Base-by-base conservation (phyloP, 495 filamentous ascomycete genomes). In the Penicillium dipodomyicola region DNA sequence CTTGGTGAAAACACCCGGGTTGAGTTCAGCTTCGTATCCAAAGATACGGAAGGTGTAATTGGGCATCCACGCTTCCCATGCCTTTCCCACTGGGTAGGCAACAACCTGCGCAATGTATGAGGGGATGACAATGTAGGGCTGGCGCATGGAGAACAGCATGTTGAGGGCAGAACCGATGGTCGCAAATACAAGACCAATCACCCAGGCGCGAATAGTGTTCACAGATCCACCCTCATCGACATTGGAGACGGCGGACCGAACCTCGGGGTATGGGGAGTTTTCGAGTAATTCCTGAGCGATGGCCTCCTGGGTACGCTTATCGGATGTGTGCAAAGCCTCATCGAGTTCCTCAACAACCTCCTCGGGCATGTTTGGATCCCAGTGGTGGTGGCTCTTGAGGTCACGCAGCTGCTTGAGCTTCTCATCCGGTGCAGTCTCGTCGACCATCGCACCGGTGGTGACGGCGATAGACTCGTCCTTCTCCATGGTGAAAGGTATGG, bases 201-300 rank as follows among this genome's bases (percentile, higher is more conserved):
- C 67, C 87, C 87, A 90, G 23, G 87, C 87, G 20, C 87, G 84
- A 45, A 90, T 77, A 25, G 87, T 90, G 63, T 87, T 88, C 52
- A 75, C 77, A 29, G 82, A 80, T 47, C 86, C 77, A 44, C 84
- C 81, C 57, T 89, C 85, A 64, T 90, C 86, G 59, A 80, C 77
- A 68, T 85, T 72, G 33, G 61, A 41, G 4, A 73, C 77, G 12
- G 73, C 69, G 19, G 72, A 65, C 27, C 67, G 73, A 1, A 71
- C 88, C 67, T 90, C 84, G 40, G 85, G 83, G 57, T 90, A 90
- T 17, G 85, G 85, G 20, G 85, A 88, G 62, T 89, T 80, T 41
- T 90, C 84, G 52, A 84, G 68, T 20, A 88, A 61, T 33, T 82
- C 81, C 44, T 80, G 72, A 43, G 83, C 81, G 49, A 87, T 73